A percentile compares a stretch with the other conserved stretches of the same genome.
Conservation (phyloP, 2,329 filamentous ascomycete genomes). For the Coniochaeta sp. region DNA sequence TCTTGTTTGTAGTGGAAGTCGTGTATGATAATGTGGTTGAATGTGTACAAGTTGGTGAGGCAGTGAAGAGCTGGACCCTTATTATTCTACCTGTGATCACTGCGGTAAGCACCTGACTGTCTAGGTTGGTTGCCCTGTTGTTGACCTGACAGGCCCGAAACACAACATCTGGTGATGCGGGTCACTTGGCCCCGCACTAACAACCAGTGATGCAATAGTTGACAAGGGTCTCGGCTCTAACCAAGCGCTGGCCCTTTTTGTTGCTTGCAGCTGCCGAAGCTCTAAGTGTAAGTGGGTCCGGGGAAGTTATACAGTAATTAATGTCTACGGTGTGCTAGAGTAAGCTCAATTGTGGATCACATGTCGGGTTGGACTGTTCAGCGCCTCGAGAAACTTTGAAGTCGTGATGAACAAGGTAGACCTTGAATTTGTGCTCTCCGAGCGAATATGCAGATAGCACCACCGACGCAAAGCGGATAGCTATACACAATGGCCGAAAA, state of each 20-base stretch:
- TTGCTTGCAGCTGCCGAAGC: neutral
- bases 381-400: too few species aligned
- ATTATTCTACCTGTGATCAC: neutral
- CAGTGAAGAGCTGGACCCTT: neutral
- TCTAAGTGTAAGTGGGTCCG: neutral
- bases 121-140: neutral
- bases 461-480: too few species aligned
- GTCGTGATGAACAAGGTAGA: too few species aligned
- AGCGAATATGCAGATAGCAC: too few species aligned
- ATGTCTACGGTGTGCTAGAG: too few species aligned
- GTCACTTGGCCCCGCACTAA: neutral
- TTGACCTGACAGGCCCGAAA: neutral
- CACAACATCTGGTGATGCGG: neutral
- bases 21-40: neutral
- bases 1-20: neutral
- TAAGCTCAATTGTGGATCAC: too few species aligned
- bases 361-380: too few species aligned
- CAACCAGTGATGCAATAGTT: conserved; percentile 2
- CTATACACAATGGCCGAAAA: too few species aligned
- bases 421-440: too few species aligned
- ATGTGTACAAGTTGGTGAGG: neutral
- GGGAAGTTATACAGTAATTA: too few species aligned
- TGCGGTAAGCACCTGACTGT: neutral
- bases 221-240: neutral
- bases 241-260: neutral